A percentile compares a stretch with the other conserved stretches of the same genome.
Conservation (phyloP, 768 basidiomycete species). For the Aureoboletus auriporus region DNA sequence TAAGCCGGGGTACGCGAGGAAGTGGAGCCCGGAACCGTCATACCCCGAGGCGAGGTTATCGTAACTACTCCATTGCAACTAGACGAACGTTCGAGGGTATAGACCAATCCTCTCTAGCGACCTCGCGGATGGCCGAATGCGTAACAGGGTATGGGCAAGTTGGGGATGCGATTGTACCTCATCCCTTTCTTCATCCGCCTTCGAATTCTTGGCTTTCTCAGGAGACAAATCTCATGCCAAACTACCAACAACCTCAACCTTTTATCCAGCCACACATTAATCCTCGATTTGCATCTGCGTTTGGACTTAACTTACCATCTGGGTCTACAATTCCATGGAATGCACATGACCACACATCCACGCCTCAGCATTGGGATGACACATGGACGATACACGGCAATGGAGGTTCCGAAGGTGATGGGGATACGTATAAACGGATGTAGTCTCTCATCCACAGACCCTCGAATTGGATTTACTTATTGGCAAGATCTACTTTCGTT, state of each 20-base stretch:
- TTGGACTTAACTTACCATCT: conserved; percentile 44
- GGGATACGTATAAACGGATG: conserved; percentile 25
- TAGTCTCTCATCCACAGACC: conserved; percentile 16
- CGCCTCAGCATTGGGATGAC: conserved; percentile 30
- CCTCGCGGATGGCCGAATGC: conserved; percentile 44
- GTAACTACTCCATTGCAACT: conserved; percentile 10
- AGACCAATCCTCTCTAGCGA: conserved; percentile 36
- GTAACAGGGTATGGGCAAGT: conserved; percentile 42
- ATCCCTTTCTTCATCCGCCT: conserved; percentile 7
- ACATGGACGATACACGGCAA: conserved; percentile 36
- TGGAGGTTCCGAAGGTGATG: conserved; percentile 21
- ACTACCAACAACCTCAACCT: conserved; percentile 22
- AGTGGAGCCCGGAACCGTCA: conserved; percentile 16
- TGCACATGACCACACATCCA: conserved; percentile 8
- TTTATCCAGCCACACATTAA: conserved; percentile 82
- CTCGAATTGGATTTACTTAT: conserved; percentile 10
- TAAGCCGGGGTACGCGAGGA: conserved; percentile 26
- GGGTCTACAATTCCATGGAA: conserved; percentile 19
- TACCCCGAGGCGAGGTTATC: conserved; percentile 17
- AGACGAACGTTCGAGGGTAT: conserved; percentile 29
- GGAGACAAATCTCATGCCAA: conserved; percentile 5
- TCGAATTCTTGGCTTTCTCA: conserved; percentile 18
- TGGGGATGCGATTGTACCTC: conserved; percentile 20
- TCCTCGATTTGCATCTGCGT: conserved; percentile 68
- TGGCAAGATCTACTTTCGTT: conserved; percentile 8